Evolutionary conservation across 768 basidiomycete genomes (phyloP).

Genomic region (Phallus indusiatus): DNA sequence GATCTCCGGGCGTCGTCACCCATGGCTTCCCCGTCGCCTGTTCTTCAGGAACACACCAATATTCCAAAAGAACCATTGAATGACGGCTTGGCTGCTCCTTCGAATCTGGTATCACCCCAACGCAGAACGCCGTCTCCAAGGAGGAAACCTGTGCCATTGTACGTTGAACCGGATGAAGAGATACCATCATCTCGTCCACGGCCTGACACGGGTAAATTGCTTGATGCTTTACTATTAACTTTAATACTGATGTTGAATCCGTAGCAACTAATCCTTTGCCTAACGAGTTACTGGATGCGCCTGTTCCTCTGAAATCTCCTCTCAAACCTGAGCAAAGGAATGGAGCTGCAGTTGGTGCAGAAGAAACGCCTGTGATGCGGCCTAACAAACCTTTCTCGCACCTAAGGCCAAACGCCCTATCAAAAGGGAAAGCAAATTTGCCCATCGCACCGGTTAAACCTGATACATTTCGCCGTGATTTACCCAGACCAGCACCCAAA

Average conservation of each 20-base stretch:
- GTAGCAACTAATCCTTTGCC: no score
- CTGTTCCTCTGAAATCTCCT: no score
- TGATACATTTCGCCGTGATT: neutral
- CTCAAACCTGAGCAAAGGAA: no score
- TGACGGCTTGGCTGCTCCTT: neutral
- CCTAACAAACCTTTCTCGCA: no score
- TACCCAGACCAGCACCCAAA: neutral
- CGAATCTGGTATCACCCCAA: neutral
- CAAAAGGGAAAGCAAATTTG: neutral
- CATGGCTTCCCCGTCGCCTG: neutral
- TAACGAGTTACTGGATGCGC: no score
- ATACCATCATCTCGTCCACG: neutral
- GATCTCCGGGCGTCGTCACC: neutral
- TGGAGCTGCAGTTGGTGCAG: no score
- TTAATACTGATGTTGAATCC: no score
- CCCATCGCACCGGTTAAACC: neutral
- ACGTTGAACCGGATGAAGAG: neutral
- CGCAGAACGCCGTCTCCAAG: neutral
- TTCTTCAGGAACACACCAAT: neutral
- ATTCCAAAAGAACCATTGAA: neutral
- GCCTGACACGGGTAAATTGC: neutral
- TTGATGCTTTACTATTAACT: neutral
- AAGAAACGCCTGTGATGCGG: no score
- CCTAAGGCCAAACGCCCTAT: neutral
- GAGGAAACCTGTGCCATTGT: neutral